Evolutionary conservation across 1,284 basidiomycete genomes (phyloP), one percentile per base, ranked within the genome.

Genomic region (Irpex rosettiformis): DNA sequence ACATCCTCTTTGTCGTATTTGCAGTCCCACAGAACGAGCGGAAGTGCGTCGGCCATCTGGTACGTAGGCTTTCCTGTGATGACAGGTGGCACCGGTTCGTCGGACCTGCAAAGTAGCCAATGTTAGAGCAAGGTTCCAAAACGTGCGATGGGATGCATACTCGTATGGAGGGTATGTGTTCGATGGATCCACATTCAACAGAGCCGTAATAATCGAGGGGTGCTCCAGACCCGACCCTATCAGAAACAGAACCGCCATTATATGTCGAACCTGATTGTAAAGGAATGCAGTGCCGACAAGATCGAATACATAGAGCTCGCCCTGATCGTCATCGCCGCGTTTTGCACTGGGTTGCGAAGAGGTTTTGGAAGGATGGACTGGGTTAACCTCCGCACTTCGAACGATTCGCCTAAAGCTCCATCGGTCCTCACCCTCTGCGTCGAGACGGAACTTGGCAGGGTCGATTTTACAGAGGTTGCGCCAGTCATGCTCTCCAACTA

Each of bases 231-330:
- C 82, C 0, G 89, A 75, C 3, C 96, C 96, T 54, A 98, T 84
- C 56, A 98, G 84, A 73, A 99, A 93, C 13, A 99, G 80, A 52
- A 97, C 73, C 1, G 93, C 92, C 83, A 98, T 91, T 72, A 98
- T 98, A 71, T 98, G 94, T 45, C 96, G 84, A 10, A 99, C 97
- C 78, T 98, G 96, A 73, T 99, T 94, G 75, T 97, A 99, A 45
- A 99, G 77, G 71, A 98, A 98, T 0, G 95, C 96, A 0, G 82
- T 89, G 1, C 96, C 96, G 43, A 90, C 77, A 37, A 98, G 84
- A 71, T 98, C 92, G 65, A 98, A 81, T 25, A 96, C 92, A 66
- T 87, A 86, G 66, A 90, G 72, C 1, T 73, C 61, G 3, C 45
- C 57, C 10, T 54, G 42, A 11, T 42, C 55, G 10, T 33, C 53